Base-by-base conservation (phyloP, 495 filamentous ascomycete genomes). In the Penicillium verhagenii region DNA sequence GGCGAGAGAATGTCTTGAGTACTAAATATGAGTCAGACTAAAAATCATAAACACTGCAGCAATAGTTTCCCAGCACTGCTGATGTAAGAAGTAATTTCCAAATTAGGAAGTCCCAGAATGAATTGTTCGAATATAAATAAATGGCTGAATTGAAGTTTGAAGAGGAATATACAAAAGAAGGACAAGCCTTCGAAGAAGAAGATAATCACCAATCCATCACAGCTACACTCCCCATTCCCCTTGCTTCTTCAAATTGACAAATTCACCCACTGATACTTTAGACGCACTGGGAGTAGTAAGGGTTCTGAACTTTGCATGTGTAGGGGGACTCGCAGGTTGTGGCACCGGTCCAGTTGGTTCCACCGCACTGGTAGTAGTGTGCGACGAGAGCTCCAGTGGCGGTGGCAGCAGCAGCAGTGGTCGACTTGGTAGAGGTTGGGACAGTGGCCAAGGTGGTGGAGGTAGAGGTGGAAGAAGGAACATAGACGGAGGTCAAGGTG, bases 221-320 rank as follows among this genome's bases (percentile, higher is more conserved):
- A 26, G 16, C n/a, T 25, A 24, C 25, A 11, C 13, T n/a, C 16
- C 42, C n/a, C 21, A 10, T 33, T 18, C 20, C 53, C 46, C 18
- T 16, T n/a, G n/a, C n/a, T n/a, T n/a, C n/a, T 26, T 26, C 11
- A 29, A 19, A 52, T 39, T 24, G 13, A n/a, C 11, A 7, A 26
- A 1, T 28, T 16, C 7, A 23, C 4, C 40, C 13, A 4, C n/a
- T n/a, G 18, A 9, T 38, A 3, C 13, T 33, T 50, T 50, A 79
- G 53, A 79, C 18, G 56, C 80, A 82, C 72, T 82, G 79, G 47
- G 66, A 77, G 61, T 83, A 83, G 64, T 65, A 82, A 25, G 72
- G 60, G 61, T 82, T 83, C 50, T 67, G 58, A 50, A 48, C 51
- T 33, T 68, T 53, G 69, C 80, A 84, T 18, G 68, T 73, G 38